A percentile compares a stretch with the other conserved stretches of the same genome.
phyloP scores from a whole-genome alignment of 768 basidiomycete species.

The Auriscalpium vulgare region DNA sequence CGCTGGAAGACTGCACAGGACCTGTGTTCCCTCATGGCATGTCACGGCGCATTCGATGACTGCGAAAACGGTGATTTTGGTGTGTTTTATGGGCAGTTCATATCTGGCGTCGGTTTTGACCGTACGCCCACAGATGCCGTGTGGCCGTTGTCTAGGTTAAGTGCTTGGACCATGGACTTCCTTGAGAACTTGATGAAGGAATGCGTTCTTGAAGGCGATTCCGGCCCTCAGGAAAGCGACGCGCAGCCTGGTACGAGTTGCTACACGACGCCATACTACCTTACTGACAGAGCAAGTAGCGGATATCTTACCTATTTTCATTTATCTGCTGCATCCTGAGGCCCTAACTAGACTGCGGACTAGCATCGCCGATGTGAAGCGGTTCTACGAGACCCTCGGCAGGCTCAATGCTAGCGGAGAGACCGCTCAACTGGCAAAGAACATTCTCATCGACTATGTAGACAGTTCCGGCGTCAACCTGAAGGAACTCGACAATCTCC shows the following conservation, averaged over 20 bases:
- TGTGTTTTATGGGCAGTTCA: conserved; percentile 20
- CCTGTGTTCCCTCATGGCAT: conserved; percentile 54
- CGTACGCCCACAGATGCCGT: conserved; percentile 42
- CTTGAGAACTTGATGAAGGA: conserved; percentile 55
- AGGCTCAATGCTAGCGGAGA: conserved; percentile 49
- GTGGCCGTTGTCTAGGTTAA: conserved; percentile 64
- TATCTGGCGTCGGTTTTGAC: background rate
- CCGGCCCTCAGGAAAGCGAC: background rate
- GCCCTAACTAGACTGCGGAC: conserved; percentile 42
- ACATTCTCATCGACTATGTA: conserved; percentile 53
- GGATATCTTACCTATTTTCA: conserved; percentile 33
- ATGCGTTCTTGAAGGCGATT: conserved; percentile 30
- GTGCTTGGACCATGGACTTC: conserved; percentile 54
- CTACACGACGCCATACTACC: too few relatives aligned
- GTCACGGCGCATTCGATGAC: conserved; percentile 56
- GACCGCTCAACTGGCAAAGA: conserved; percentile 56
- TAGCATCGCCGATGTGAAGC: conserved; percentile 48
- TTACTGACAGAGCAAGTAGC: too few relatives aligned
- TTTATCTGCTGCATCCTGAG: conserved; percentile 59
- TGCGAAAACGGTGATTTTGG: conserved; percentile 61
- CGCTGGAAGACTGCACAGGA: conserved; percentile 62
- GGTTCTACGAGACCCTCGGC: conserved; percentile 46
- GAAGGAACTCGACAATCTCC: conserved; percentile 36
- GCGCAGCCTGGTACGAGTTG: too few relatives aligned
- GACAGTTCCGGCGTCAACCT: conserved; percentile 61